These are phyloP conservation scores for Pigoraptor vietnamica DNA, from an alignment of 78 protist species.

Conservation along the genomic window DNA sequence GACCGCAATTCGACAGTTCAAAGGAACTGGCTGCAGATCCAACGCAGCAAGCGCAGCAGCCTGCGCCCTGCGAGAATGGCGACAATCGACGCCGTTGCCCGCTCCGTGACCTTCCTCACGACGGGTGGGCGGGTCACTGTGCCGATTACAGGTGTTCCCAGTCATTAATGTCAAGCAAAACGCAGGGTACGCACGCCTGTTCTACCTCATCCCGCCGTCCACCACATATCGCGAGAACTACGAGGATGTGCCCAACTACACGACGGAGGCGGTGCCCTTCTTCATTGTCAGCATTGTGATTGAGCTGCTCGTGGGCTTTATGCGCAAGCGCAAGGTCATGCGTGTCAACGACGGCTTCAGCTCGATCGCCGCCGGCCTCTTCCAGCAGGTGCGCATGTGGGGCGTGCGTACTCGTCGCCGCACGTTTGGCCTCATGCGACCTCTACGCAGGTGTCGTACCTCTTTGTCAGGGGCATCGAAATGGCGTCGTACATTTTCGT, in stretches of 20 bases:
- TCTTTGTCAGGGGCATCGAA: not conserved
- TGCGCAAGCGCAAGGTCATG: not conserved
- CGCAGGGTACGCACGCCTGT: not conserved
- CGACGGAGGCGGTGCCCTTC: not conserved
- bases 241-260: not conserved
- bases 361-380: not conserved
- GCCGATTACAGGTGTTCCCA: too few species aligned
- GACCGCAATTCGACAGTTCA: too few species aligned
- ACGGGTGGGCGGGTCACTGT: too few species aligned
- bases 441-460: not conserved
- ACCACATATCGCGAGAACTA: not conserved
- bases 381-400: constrained; percentile 2
- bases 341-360: not conserved
- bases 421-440: too few species aligned
- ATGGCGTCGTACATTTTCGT: not conserved
- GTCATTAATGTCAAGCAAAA: too few species aligned
- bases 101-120: too few species aligned
- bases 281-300: not conserved
- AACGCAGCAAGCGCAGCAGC: too few species aligned
- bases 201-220: not conserved
- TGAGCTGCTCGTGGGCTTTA: not conserved
- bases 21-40: too few species aligned
- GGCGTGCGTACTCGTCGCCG: too few species aligned
- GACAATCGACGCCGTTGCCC: too few species aligned
- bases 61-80: too few species aligned